Base-by-base conservation (phyloP, 2,329 filamentous ascomycete species). In the Aureobasidium sp. region DNA sequence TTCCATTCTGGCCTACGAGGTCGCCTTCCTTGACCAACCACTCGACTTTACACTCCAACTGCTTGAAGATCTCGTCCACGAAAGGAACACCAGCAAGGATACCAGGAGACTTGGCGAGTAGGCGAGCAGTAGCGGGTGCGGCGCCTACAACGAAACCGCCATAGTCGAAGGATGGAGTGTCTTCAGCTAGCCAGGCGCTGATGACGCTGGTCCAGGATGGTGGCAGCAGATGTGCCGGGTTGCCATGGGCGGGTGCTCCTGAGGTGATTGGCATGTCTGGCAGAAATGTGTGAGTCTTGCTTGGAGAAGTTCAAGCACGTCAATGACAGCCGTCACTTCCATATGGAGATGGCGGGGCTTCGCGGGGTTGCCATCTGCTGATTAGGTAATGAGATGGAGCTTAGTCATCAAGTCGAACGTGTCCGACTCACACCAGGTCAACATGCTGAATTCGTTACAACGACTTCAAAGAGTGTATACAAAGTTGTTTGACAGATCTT, bases 121-220 rank as follows among this genome's bases (percentile, higher is more conserved):
- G 68, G 34, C 75, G 75, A 3, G 79, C 79, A 66, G 79, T 78
- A 1, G 76, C 76, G 10, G 76, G 71, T 16, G 76, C 77, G 42
- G 89, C 84, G 65, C 94, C 94, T 29, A 99, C 94, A 7, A 99
- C 94, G 75, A 96, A 99, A 64, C 94, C 94, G 70, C 90, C 94
- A 74, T 96, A 97, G 80, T 99, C 94, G 76, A 96, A 93, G 59
- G 90, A 94, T 5, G 94, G 94, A 3, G 91, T 95, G 78, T 99
- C 94, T 77, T 99, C 94, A 70, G 91, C 89, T 15, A 97, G 87
- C 94, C 94, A 99, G 69, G 83, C 78, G 29, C 87, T 83, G 65
- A 97, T 85, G 66, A 87, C 83, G 54, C 86, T 82, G 74, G 93
- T 96, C 85, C 91, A 97, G 65, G 86, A 89, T 27, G 86, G 83